Evolutionary conservation across 306 rosid genomes (phyloP).

Genomic region (Cajanus cajan): DNA sequence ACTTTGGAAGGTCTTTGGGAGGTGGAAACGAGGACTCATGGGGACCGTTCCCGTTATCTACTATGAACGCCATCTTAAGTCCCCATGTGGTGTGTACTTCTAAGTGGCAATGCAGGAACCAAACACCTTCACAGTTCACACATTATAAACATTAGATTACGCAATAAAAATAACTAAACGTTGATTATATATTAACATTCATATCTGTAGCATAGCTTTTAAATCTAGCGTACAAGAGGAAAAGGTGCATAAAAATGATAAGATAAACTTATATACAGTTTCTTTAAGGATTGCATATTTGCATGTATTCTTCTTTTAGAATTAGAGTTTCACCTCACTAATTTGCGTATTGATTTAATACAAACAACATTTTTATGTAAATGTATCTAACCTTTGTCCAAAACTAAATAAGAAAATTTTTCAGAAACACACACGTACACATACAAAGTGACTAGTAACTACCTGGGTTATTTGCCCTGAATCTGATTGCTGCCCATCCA

Average conservation of each 20-base stretch:
- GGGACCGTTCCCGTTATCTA: conserved; percentile 61
- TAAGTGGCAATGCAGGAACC: conserved; percentile 82
- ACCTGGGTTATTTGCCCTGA: conserved; percentile 83
- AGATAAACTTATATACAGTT: too few relatives aligned
- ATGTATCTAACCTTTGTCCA: too few relatives aligned
- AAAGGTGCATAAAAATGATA: neutral
- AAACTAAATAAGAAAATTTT: neutral
- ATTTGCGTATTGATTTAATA: too few relatives aligned
- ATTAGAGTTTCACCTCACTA: too few relatives aligned
- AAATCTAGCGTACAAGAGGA: neutral
- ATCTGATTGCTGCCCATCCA: conserved; percentile 81
- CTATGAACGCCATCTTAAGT: conserved; percentile 71
- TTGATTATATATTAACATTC: neutral
- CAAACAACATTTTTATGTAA: too few relatives aligned
- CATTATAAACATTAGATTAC: neutral
- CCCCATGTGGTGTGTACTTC: conserved; percentile 93
- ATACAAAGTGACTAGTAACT: neutral
- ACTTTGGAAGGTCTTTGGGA: conserved; percentile 59
- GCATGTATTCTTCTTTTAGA: too few relatives aligned
- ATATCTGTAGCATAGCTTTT: neutral
- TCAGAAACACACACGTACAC: neutral
- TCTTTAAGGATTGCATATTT: too few relatives aligned
- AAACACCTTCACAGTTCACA: conserved; percentile 53
- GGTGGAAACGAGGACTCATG: conserved; percentile 56
- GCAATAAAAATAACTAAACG: neutral